phyloP scores from a whole-genome alignment of 176 grass and related monocot species.

The Eleusine indica region DNA sequence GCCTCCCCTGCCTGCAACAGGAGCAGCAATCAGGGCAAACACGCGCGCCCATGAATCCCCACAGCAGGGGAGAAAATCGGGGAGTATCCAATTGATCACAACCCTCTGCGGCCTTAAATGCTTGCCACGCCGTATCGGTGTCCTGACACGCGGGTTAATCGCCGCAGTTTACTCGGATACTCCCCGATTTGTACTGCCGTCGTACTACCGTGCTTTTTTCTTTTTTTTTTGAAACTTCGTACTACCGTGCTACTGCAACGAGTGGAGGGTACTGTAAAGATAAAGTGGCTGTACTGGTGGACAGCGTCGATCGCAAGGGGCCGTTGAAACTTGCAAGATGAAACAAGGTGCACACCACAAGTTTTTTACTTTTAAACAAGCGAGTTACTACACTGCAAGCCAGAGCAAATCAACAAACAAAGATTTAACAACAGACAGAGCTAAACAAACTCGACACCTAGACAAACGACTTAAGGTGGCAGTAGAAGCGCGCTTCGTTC shows the following conservation, averaged over 20 bases:
- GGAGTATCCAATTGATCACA: not conserved
- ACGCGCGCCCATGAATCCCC: conserved; percentile 29
- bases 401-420: not conserved
- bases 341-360: conserved; percentile 41
- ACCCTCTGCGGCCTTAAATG: not conserved
- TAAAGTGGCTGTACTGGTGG: not conserved
- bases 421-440: not conserved
- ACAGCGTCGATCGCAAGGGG: not conserved
- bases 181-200: not conserved
- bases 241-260: not conserved
- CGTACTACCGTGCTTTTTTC: not conserved
- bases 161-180: not conserved
- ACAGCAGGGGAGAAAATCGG: not conserved
- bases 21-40: conserved; percentile 2
- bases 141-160: conserved; percentile 20
- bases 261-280: not conserved
- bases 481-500: conserved; percentile 17
- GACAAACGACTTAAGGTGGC: conserved; percentile 1
- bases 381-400: not conserved
- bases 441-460: conserved; percentile 38
- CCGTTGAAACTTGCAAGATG: not conserved
- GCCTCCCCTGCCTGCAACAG: not conserved
- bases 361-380: conserved; percentile 8
- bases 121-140: not conserved
- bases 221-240: not conserved